Conservation (phyloP, 208 protist genomes). For the Leishmania martiniquensis region DNA sequence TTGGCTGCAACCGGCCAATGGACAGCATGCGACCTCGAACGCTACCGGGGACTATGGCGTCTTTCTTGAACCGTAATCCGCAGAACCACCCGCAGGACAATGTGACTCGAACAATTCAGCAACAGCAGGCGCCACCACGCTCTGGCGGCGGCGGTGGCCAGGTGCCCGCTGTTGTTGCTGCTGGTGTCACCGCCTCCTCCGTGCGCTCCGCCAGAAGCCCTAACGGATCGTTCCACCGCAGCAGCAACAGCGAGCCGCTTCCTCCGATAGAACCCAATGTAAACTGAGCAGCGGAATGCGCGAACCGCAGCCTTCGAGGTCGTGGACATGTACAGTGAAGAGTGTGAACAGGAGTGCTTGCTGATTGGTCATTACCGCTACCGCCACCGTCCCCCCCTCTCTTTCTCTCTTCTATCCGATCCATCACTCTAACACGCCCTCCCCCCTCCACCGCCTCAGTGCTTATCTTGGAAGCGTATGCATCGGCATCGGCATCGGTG, state of each 20-base stretch:
- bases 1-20: conserved; percentile 86
- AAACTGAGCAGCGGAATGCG: background rate
- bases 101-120: conserved; percentile 69
- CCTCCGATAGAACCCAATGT: conserved; percentile 31
- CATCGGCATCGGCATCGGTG: background rate
- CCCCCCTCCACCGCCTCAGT: too few relatives aligned
- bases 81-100: conserved; percentile 74
- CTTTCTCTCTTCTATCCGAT: too few relatives aligned
- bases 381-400: background rate
- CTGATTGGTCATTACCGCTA: background rate
- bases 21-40: conserved; percentile 79
- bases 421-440: too few relatives aligned
- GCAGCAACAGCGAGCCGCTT: conserved; percentile 32
- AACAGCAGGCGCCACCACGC: conserved; percentile 48
- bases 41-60: conserved; percentile 53
- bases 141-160: background rate
- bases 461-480: background rate
- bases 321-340: background rate
- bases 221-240: conserved; percentile 22
- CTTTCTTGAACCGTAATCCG: conserved; percentile 80
- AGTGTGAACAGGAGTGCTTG: background rate
- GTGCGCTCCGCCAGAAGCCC: conserved; percentile 1
- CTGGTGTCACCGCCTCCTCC: background rate
- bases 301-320: background rate
- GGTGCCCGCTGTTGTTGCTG: background rate